These are phyloP conservation scores for Plenodomus tracheiphilus DNA, from an alignment of 2,329 filamentous ascomycete species.

Conservation along the genomic window DNA sequence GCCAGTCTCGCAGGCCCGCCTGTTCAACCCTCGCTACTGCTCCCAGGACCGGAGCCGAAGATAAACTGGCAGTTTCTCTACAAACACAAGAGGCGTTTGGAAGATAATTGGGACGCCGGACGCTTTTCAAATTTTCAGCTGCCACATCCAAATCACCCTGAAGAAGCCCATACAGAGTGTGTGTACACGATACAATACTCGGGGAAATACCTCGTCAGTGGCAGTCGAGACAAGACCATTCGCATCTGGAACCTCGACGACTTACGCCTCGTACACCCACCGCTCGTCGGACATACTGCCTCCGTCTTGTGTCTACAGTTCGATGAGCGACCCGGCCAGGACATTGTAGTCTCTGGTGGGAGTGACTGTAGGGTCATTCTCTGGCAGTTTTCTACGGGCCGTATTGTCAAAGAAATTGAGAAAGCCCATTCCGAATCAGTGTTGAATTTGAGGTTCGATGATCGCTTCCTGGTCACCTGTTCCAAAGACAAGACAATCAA, in stretches of 20 bases:
- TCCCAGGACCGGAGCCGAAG: constrained; percentile 54
- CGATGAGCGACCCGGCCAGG: constrained; percentile 82
- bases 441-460: constrained; percentile 89
- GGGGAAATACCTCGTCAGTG: constrained; percentile 84
- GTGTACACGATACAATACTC: constrained; percentile 95
- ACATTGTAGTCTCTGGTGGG: constrained; percentile 92
- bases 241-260: constrained; percentile 89
- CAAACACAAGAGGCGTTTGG: constrained; percentile 79
- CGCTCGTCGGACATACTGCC: constrained; percentile 75
- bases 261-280: constrained; percentile 72
- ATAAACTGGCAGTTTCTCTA: constrained; percentile 95
- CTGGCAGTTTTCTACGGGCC: constrained; percentile 90
- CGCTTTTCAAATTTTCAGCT: constrained; percentile 86
- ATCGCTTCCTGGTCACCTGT: constrained; percentile 89
- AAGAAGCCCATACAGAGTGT: constrained; percentile 87
- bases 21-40: constrained; percentile 37
- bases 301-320: constrained; percentile 96
- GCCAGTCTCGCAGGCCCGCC: constrained; percentile 14
- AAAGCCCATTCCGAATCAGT: constrained; percentile 88
- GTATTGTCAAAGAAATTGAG: constrained; percentile 74
- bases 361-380: constrained; percentile 89
- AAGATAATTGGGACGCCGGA: constrained; percentile 88
- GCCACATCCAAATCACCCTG: constrained; percentile 76
- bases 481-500: constrained; percentile 98
- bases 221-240: constrained; percentile 84